phyloP scores from a whole-genome alignment of 495 filamentous ascomycete genomes.

The Daldinia vernicosa region DNA sequence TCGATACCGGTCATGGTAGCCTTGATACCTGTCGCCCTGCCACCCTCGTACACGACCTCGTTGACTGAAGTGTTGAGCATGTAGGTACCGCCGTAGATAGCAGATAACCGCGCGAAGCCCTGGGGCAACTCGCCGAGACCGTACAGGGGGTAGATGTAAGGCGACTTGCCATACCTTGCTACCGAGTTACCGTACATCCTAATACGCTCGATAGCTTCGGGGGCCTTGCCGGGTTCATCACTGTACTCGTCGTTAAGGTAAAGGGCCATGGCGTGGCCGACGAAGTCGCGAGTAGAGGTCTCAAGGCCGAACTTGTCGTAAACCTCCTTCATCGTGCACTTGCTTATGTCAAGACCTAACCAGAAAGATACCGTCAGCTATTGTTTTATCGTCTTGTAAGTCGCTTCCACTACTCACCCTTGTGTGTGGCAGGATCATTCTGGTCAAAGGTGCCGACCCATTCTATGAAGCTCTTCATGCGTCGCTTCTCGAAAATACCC shows the following conservation, averaged over 20 bases:
- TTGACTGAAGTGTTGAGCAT: conserved; percentile 97
- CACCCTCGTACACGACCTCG: conserved; percentile 81
- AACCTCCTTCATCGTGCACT: conserved; percentile 92
- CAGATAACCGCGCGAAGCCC: conserved; percentile 95
- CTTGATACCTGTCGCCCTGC: conserved; percentile 91
- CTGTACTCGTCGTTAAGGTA: conserved; percentile 91
- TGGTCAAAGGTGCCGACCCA: conserved; percentile 93
- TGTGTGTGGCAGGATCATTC: conserved; percentile 85
- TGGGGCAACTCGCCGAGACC: conserved; percentile 97
- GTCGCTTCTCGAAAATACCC: conserved; percentile 96
- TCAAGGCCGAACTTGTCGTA: conserved; percentile 98
- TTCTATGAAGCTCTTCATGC: conserved; percentile 95
- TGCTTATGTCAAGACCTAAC: conserved; percentile 79
- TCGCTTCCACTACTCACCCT: conserved; percentile 64
- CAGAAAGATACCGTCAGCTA: conserved; percentile 5
- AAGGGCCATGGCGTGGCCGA: conserved; percentile 98
- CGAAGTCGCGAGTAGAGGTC: conserved; percentile 89
- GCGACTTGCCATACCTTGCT: conserved; percentile 96
- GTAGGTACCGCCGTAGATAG: conserved; percentile 98
- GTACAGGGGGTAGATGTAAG: conserved; percentile 99
- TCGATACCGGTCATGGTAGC: conserved; percentile 92
- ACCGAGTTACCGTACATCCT: conserved; percentile 97
- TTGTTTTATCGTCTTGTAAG: neutral
- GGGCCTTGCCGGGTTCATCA: conserved; percentile 72
- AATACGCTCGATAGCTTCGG: conserved; percentile 91